A percentile compares a stretch with the other conserved stretches of the same genome.
Conservation (phyloP, 2,329 filamentous ascomycete species). For the Neofusicoccum umdonicola region DNA sequence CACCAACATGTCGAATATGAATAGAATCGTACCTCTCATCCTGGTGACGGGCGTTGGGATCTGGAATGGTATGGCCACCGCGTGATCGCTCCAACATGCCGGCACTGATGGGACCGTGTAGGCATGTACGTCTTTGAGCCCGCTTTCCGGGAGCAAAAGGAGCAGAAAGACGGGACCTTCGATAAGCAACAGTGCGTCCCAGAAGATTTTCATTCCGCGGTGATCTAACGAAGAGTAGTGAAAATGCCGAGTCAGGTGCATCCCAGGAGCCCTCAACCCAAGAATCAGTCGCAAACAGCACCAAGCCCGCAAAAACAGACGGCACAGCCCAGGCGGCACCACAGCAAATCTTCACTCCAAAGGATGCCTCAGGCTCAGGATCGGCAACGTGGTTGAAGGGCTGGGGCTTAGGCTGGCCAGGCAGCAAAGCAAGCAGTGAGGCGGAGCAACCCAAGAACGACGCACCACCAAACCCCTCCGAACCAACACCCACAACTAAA, state of each 20-base stretch:
- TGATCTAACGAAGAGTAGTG: not conserved
- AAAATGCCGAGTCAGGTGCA: not conserved
- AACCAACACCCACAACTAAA: not conserved
- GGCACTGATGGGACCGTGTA: not conserved
- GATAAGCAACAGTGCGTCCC: conserved; percentile 4
- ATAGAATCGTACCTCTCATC: conserved; percentile 29
- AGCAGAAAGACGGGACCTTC: conserved; percentile 21
- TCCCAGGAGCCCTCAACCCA: not conserved
- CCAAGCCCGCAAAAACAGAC: not conserved
- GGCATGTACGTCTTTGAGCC: conserved; percentile 30
- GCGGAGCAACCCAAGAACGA: not conserved
- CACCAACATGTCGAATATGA: conserved; percentile 14
- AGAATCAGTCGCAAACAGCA: not conserved
- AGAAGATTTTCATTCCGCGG: too few relatives aligned
- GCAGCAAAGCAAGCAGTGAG: conserved; percentile 7
- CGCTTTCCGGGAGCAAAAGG: conserved; percentile 34
- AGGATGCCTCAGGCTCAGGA: not conserved
- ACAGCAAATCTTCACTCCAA: not conserved
- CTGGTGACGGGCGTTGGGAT: conserved; percentile 32
- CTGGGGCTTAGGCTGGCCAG: conserved; percentile 13
- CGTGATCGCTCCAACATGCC: not conserved
- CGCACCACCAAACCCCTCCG: not conserved
- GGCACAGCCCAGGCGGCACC: too few relatives aligned
- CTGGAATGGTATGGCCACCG: conserved; percentile 20
- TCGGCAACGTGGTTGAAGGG: not conserved